Conservation (phyloP, 129 eudicot species). For the Mikania micrantha region DNA sequence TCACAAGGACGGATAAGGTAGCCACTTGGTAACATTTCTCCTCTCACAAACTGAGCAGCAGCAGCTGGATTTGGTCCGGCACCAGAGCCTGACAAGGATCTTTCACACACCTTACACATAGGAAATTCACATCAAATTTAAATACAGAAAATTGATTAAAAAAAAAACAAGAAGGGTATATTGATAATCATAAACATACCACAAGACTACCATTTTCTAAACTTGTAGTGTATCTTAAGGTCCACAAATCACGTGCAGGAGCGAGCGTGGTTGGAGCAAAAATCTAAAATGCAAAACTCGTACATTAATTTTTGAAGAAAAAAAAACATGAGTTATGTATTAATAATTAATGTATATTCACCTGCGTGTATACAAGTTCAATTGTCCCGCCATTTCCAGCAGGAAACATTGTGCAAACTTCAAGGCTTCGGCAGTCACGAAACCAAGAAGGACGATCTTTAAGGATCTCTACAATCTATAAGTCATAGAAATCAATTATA, state of each 20-base stretch:
- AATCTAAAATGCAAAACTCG: constrained; percentile 21
- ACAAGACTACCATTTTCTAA: constrained; percentile 92
- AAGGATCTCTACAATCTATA: constrained; percentile 74
- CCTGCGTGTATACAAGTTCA: constrained; percentile 5
- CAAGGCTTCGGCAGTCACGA: background rate
- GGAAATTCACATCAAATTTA: background rate
- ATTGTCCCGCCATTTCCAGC: constrained; percentile 1
- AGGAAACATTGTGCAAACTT: constrained; percentile 17
- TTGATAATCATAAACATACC: constrained; percentile 32
- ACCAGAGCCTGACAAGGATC: constrained; percentile 68
- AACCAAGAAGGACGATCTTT: constrained; percentile 68
- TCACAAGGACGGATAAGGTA: constrained; percentile 87
- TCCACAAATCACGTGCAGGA: constrained; percentile 86
- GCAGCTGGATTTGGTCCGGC: constrained; percentile 72
- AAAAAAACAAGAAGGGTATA: background rate
- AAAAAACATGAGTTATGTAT: background rate
- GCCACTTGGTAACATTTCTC: constrained; percentile 81
- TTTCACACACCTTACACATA: constrained; percentile 58
- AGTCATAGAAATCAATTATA: background rate
- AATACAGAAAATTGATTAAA: background rate
- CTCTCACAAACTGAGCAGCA: constrained; percentile 65
- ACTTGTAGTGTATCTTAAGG: constrained; percentile 76
- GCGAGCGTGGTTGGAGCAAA: constrained; percentile 94
- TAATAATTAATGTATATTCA: background rate
- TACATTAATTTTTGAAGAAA: background rate